Base-by-base conservation (phyloP, 2,329 filamentous ascomycete genomes). In the Aspergillus novoparasiticus region DNA sequence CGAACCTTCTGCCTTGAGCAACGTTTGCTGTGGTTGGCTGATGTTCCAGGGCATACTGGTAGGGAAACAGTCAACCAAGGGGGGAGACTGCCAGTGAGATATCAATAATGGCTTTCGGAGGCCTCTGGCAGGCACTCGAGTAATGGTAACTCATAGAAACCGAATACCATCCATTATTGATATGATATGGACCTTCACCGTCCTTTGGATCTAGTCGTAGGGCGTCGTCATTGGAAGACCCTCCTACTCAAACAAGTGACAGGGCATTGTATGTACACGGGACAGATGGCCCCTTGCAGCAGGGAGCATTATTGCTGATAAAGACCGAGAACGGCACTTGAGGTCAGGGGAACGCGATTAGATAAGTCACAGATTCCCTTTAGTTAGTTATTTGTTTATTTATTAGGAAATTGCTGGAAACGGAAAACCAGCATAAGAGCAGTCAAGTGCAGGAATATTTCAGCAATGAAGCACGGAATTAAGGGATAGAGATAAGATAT, bases 211-310 rank as follows among this genome's bases (percentile, higher is more conserved):
- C 30, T 28, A 28, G 23, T 16, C 14, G 26, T 8, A 28, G 46
- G 14, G 43, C 46, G 26, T 41, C 45, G 12, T 48, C 45, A 26
- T 48, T 16, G 45, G 28, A 48, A 36, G 21, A 48, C 10, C 45
- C n/a, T 16, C 23, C 26, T 36, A 36, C 14, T 36, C 34, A 36
- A 36, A 36, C 14, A 36, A 50, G 23, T 50, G 46, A 50, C 26
- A 50, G 14, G 16, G 16, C 14, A n/a, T 16, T 16, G n/a, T 50
- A 16, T 50, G 23, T 28, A 14, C 26, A 28, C 46, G 26, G 46
- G 23, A 50, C 46, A 50, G 21, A 19, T 28, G 11, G 11, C 45
- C 57, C 57, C 57, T 58, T 58, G 57, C 57, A 50, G 48, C 12
- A 6, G 43, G 2, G 43, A 26, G 19, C 34, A 58, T 58, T 28